Evolutionary conservation across 768 basidiomycete genomes (phyloP).

Genomic region (Tulasnella sp.): DNA sequence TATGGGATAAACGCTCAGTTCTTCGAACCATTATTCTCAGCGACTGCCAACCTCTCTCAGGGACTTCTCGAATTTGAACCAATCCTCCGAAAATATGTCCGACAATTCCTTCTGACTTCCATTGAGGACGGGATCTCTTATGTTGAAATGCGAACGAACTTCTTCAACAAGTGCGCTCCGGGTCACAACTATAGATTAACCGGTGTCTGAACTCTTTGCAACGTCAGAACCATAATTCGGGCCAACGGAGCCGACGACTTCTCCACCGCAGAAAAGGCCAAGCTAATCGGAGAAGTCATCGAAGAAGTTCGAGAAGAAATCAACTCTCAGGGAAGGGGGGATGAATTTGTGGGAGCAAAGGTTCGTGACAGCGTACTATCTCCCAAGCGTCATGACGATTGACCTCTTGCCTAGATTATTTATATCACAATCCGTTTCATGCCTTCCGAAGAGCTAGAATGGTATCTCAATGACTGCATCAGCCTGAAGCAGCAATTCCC

Average conservation of each 20-base stretch:
- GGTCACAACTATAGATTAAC: neutral
- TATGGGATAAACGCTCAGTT: conserved; percentile 18
- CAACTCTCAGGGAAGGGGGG: conserved; percentile 43
- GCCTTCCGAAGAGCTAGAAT: conserved; percentile 54
- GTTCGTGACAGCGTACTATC: conserved; percentile 44
- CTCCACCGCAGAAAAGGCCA: conserved; percentile 57
- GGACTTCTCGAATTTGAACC: conserved; percentile 50
- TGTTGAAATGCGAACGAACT: conserved; percentile 65
- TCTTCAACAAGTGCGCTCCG: conserved; percentile 50
- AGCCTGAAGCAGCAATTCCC: conserved; percentile 69
- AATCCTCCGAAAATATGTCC: conserved; percentile 58
- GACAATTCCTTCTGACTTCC: conserved; percentile 57
- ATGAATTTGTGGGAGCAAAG: neutral
- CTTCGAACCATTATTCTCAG: neutral
- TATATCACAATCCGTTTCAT: conserved; percentile 61
- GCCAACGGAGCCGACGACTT: conserved; percentile 56
- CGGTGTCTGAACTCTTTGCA: neutral
- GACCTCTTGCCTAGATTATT: conserved; percentile 58
- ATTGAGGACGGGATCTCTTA: conserved; percentile 71
- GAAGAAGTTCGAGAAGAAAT: conserved; percentile 54
- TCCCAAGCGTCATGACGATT: too few relatives aligned
- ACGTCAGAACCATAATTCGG: conserved; percentile 52
- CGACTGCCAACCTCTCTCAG: conserved; percentile 41
- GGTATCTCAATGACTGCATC: conserved; percentile 72
- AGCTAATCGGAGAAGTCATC: conserved; percentile 51